A percentile compares a stretch with the other conserved stretches of the same genome.
phyloP scores from a whole-genome alignment of 345 rosid species.

The Boechera retrofracta region DNA sequence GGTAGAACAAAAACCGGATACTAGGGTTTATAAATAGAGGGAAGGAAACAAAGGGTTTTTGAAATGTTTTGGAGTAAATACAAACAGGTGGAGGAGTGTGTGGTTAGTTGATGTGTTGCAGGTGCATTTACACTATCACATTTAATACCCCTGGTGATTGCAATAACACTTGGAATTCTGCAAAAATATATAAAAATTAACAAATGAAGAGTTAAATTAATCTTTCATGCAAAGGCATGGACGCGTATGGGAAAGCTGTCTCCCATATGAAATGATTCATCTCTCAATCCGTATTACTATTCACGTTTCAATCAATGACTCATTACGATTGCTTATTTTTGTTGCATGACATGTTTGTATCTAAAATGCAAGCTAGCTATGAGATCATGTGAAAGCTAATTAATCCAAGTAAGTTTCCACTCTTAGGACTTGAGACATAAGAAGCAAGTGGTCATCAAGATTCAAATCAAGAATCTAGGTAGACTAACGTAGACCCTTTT shows the following conservation, averaged over 20 bases:
- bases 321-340: slow-evolving; percentile 23
- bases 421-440: background rate
- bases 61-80: slow-evolving; percentile 58
- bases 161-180: slow-evolving; percentile 37
- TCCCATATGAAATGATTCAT: slow-evolving; percentile 30
- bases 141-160: slow-evolving; percentile 41
- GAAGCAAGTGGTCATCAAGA: background rate
- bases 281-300: slow-evolving; percentile 29
- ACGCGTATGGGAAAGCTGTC: slow-evolving; percentile 41
- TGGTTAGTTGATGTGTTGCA: slow-evolving; percentile 77
- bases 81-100: slow-evolving; percentile 65
- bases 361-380: slow-evolving; percentile 14
- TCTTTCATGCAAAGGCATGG: slow-evolving; percentile 38
- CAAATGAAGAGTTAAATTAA: background rate
- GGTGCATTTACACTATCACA: slow-evolving; percentile 62
- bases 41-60: slow-evolving; percentile 35
- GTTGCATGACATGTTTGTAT: slow-evolving; percentile 29
- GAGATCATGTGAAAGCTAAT: slow-evolving; percentile 25
- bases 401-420: slow-evolving; percentile 18
- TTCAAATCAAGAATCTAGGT: slow-evolving; percentile 41
- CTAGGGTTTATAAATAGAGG: slow-evolving; percentile 40
- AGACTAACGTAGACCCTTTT: slow-evolving; percentile 38
- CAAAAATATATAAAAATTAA: background rate
- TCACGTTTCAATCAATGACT: slow-evolving; percentile 23
- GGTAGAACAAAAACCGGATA: slow-evolving; percentile 13